Evolutionary conservation across 2,329 filamentous ascomycete species (phyloP).

Genomic region (Fusarium newnesense): DNA sequence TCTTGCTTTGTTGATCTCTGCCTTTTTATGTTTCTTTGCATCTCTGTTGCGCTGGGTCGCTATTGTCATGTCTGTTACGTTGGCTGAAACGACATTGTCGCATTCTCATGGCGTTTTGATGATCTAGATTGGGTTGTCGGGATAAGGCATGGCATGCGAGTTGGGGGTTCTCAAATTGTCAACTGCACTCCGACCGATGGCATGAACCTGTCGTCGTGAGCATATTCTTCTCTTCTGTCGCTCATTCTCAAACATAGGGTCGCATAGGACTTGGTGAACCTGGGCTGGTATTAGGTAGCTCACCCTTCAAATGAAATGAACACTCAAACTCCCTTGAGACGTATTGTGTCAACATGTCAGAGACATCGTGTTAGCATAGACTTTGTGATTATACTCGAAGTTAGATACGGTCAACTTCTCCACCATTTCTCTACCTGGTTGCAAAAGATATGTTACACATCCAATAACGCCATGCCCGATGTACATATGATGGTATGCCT

Average conservation of each 20-base stretch:
- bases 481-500: slow-evolving; percentile 48
- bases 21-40: not conserved
- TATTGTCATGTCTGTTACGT: slow-evolving; percentile 31
- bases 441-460: slow-evolving; percentile 49
- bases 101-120: slow-evolving; percentile 44
- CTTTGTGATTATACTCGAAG: slow-evolving; percentile 24
- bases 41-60: slow-evolving; percentile 34
- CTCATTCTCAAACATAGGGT: slow-evolving; percentile 26
- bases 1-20: not conserved
- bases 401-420: slow-evolving; percentile 40
- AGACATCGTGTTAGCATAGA: slow-evolving; percentile 12
- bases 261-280: slow-evolving; percentile 11
- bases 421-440: slow-evolving; percentile 44
- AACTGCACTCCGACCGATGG: slow-evolving; percentile 14
- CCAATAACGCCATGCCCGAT: slow-evolving; percentile 53
- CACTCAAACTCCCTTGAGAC: slow-evolving; percentile 3
- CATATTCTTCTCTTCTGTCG: slow-evolving; percentile 31
- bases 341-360: not conserved
- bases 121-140: slow-evolving; percentile 37
- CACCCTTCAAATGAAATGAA: slow-evolving; percentile 20
- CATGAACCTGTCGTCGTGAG: slow-evolving; percentile 13
- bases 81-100: slow-evolving; percentile 41
- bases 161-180: slow-evolving; percentile 22
- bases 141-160: slow-evolving; percentile 19
- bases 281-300: slow-evolving; percentile 32